Percentiles rank a stretch among this genome's conserved stretches.
Evolutionary conservation across 2,329 filamentous ascomycete genomes (phyloP).

Genomic region (Aspergillus niger): DNA sequence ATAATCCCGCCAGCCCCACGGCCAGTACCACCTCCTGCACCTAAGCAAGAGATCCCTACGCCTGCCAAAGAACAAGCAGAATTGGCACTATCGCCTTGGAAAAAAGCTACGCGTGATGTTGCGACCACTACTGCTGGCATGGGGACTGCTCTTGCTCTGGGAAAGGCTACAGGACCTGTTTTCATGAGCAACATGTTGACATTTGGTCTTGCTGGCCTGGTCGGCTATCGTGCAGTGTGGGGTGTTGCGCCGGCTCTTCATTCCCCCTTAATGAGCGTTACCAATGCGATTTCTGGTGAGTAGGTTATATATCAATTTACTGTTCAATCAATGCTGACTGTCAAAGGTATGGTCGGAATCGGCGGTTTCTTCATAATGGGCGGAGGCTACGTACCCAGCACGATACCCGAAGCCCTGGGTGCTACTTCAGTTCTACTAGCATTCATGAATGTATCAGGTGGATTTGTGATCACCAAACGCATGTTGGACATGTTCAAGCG

Average conservation of each 20-base stretch:
- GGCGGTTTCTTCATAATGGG: slow-evolving; percentile 88
- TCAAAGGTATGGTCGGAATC: slow-evolving; percentile 74
- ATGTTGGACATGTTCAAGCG: slow-evolving; percentile 93
- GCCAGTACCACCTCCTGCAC: slow-evolving; percentile 59
- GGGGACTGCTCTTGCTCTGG: slow-evolving; percentile 71
- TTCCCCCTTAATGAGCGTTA: slow-evolving; percentile 88
- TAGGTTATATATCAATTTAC: neutral
- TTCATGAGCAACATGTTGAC: slow-evolving; percentile 90
- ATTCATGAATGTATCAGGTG: slow-evolving; percentile 85
- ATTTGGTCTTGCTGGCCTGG: slow-evolving; percentile 78
- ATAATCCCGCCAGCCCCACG: slow-evolving; percentile 75
- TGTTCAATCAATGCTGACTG: slow-evolving; percentile 20
- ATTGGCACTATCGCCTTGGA: slow-evolving; percentile 76
- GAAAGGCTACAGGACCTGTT: slow-evolving; percentile 76
- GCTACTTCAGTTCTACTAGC: slow-evolving; percentile 79
- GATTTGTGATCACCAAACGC: slow-evolving; percentile 87
- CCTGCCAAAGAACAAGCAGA: slow-evolving; percentile 56
- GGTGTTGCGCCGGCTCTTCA: slow-evolving; percentile 81
- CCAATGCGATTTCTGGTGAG: slow-evolving; percentile 81
- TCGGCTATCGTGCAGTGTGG: slow-evolving; percentile 88
- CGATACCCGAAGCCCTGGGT: slow-evolving; percentile 75
- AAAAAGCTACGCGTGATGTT: slow-evolving; percentile 76
- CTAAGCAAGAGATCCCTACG: slow-evolving; percentile 53
- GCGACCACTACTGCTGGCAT: slow-evolving; percentile 74
- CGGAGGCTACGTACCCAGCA: slow-evolving; percentile 74